These are phyloP conservation scores for Suhomyces ambrosiae DNA, from an alignment of 1,139 yeast genomes.

Conservation along the genomic window DNA sequence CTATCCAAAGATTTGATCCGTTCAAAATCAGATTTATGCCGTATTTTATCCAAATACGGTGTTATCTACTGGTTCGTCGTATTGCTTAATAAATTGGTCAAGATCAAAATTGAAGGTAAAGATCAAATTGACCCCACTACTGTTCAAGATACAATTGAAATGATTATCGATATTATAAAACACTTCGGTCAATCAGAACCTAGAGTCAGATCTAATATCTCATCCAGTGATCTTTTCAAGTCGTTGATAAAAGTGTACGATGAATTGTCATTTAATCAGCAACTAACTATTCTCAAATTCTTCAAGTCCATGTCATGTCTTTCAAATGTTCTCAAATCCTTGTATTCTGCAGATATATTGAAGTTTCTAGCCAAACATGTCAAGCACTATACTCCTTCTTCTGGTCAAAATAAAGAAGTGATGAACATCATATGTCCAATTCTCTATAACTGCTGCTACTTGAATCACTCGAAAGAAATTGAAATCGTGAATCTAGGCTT, in stretches of 20 bases:
- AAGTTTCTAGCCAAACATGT: slow-evolving; percentile 40
- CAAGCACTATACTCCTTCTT: slow-evolving; percentile 32
- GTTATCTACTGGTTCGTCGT: slow-evolving; percentile 54
- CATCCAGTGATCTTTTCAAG: slow-evolving; percentile 49
- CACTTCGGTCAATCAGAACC: slow-evolving; percentile 49
- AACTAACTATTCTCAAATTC: slow-evolving; percentile 43
- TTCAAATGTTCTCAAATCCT: slow-evolving; percentile 34
- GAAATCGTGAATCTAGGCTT: slow-evolving; percentile 58
- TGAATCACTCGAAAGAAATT: slow-evolving; percentile 53
- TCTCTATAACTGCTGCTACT: slow-evolving; percentile 58
- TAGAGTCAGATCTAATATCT: slow-evolving; percentile 40
- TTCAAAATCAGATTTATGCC: slow-evolving; percentile 55
- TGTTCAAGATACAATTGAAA: slow-evolving; percentile 27
- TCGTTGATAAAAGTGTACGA: slow-evolving; percentile 44
- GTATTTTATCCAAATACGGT: slow-evolving; percentile 53
- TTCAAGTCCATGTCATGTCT: slow-evolving; percentile 47
- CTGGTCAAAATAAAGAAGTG: slow-evolving; percentile 40
- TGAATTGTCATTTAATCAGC: slow-evolving; percentile 33
- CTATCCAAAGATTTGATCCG: slow-evolving; percentile 46
- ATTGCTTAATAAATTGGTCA: slow-evolving; percentile 35
- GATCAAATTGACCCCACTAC: slow-evolving; percentile 23
- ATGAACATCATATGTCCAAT: slow-evolving; percentile 47
- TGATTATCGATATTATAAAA: slow-evolving; percentile 41
- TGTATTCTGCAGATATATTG: slow-evolving; percentile 44
- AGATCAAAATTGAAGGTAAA: slow-evolving; percentile 20